A percentile compares a stretch with the other conserved stretches of the same genome.
Conservation (phyloP, 2,329 filamentous ascomycete genomes). For the Talaromyces atroroseus region DNA sequence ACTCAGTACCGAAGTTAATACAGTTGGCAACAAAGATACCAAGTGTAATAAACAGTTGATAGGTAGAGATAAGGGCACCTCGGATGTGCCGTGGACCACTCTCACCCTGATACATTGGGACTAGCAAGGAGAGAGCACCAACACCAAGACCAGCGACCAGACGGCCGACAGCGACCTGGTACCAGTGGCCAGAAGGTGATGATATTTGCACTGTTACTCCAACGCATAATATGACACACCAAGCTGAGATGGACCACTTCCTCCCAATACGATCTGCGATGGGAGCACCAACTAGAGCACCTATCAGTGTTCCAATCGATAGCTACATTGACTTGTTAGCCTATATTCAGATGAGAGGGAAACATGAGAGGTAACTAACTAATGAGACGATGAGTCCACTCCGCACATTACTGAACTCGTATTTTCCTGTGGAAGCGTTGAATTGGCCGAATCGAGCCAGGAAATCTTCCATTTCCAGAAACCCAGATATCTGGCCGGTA, state of each 20-base stretch:
- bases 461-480: constrained; percentile 40
- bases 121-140: constrained; percentile 38
- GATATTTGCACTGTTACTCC: constrained; percentile 42
- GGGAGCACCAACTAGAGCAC: constrained; percentile 35
- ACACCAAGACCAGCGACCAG: constrained; percentile 41
- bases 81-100: constrained; percentile 42
- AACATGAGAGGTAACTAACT: no score
- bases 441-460: constrained; percentile 32
- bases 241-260: constrained; percentile 37
- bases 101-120: constrained; percentile 44
- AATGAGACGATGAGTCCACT: constrained; percentile 39
- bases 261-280: constrained; percentile 40
- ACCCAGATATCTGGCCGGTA: constrained; percentile 41
- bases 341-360: not conserved
- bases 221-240: constrained; percentile 34
- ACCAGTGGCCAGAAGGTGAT: constrained; percentile 32
- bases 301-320: constrained; percentile 40
- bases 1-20: constrained; percentile 43
- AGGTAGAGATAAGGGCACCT: constrained; percentile 38
- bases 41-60: constrained; percentile 44
- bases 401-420: constrained; percentile 36
- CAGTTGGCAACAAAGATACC: constrained; percentile 44
- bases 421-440: constrained; percentile 22
- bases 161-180: constrained; percentile 39
- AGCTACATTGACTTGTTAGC: constrained; percentile 22